Conservation (phyloP, 371 early-diverging fungal genomes). For the Zychaea mexicana region DNA sequence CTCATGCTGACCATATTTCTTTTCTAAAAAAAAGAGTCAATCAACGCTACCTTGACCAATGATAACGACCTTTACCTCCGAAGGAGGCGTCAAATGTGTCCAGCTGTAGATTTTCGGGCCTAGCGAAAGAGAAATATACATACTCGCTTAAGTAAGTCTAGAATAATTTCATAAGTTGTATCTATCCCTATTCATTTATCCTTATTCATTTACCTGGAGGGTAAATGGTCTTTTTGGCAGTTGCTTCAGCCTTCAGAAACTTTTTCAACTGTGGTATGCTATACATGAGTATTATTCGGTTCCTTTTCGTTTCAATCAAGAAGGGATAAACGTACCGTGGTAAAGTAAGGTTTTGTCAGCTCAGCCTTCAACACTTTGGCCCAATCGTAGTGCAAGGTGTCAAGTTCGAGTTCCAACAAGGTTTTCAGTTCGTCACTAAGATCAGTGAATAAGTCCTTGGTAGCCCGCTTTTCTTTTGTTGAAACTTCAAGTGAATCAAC, state of each 20-base stretch:
- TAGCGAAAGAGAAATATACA: constrained; percentile 15
- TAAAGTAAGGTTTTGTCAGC: constrained; percentile 79
- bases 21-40: too few relatives aligned
- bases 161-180: too few relatives aligned
- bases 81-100: constrained; percentile 70
- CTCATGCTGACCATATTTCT: too few relatives aligned
- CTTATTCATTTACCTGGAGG: constrained; percentile 62
- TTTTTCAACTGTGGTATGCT: constrained; percentile 60
- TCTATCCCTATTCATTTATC: too few relatives aligned
- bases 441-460: constrained; percentile 20
- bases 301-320: too few relatives aligned
- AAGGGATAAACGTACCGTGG: constrained; percentile 45
- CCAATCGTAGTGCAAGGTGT: constrained; percentile 81
- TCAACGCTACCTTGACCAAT: constrained; percentile 84
- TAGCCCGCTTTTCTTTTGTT: not conserved
- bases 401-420: constrained; percentile 69
- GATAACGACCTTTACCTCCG: constrained; percentile 81
- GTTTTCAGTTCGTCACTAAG: constrained; percentile 45
- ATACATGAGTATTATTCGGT: not conserved
- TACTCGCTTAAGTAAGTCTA: too few relatives aligned
- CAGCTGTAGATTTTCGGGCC: constrained; percentile 78
- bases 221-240: constrained; percentile 58
- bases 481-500: constrained; percentile 1
- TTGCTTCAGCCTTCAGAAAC: constrained; percentile 62
- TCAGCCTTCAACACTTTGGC: constrained; percentile 67